Percentiles rank a stretch among this genome's conserved stretches.
Conservation (phyloP, 257 asterid genomes). For the Solanum acaule region DNA sequence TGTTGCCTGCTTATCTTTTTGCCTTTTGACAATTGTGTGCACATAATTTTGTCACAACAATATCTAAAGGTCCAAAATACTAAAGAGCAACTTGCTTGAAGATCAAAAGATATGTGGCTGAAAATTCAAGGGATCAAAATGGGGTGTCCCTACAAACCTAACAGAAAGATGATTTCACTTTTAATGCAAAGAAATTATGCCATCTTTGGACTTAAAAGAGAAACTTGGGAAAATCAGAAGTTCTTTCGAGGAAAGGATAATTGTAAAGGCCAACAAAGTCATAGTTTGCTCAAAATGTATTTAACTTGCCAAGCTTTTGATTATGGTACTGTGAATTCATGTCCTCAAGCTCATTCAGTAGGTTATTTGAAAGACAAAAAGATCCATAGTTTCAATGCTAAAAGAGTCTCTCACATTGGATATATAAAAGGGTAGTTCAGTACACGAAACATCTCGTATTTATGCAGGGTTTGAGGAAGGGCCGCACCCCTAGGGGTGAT, state of each 20-base stretch:
- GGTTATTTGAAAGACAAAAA: neutral
- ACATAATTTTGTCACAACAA: slow-evolving; percentile 12
- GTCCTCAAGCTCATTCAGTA: neutral
- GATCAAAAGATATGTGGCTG: neutral
- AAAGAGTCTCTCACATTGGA: neutral
- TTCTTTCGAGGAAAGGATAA: neutral
- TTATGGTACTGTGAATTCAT: neutral
- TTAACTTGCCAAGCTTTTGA: neutral
- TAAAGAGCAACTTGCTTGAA: neutral
- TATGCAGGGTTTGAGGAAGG: neutral
- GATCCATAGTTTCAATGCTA: neutral
- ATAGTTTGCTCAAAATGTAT: neutral
- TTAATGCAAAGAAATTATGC: neutral
- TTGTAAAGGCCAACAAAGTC: no score
- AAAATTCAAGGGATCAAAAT: neutral
- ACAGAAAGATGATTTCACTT: neutral
- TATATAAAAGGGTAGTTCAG: neutral
- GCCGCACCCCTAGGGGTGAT: neutral
- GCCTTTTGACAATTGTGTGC: slow-evolving; percentile 40
- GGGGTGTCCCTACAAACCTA: neutral
- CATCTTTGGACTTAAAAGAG: neutral
- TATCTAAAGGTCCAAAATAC: neutral
- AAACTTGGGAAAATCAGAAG: neutral
- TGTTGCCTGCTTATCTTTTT: slow-evolving; percentile 28
- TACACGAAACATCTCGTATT: neutral